These are phyloP conservation scores for Verticillium klebahnii DNA, from an alignment of 2,329 filamentous ascomycete genomes.

Conservation along the genomic window DNA sequence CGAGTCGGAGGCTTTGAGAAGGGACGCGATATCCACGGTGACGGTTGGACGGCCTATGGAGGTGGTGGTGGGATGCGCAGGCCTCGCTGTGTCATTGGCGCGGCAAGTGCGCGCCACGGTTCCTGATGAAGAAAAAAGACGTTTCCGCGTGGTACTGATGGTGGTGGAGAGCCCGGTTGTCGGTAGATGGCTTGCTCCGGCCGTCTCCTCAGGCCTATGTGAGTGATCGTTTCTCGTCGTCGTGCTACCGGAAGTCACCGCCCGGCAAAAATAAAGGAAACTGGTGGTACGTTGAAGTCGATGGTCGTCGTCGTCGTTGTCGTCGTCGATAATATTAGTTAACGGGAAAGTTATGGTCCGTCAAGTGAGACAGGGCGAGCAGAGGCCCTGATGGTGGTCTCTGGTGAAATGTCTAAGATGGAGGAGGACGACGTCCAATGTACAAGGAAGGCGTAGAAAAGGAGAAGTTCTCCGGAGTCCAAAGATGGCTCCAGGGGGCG, in stretches of 20 bases:
- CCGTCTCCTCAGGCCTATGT: conserved; percentile 6
- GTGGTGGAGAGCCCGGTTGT: background rate
- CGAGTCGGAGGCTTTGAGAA: conserved; percentile 74
- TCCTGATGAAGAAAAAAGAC: background rate
- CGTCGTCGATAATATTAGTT: background rate
- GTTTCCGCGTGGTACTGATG: background rate
- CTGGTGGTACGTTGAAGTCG: background rate
- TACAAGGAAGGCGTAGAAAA: conserved; percentile 18
- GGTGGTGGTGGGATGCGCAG: conserved; percentile 12
- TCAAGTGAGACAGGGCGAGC: background rate
- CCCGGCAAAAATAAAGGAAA: background rate
- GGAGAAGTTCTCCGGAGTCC: conserved; percentile 24
- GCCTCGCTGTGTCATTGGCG: conserved; percentile 23
- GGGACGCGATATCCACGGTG: conserved; percentile 93
- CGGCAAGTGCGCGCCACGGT: conserved; percentile 12
- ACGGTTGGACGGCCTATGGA: conserved; percentile 41
- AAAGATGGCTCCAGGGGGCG: conserved; percentile 16
- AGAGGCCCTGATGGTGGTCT: background rate
- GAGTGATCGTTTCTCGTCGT: conserved; percentile 3
- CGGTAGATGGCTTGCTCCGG: conserved; percentile 6
- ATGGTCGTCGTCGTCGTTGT: background rate
- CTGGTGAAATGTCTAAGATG: background rate
- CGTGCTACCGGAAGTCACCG: background rate
- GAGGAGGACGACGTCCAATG: conserved; percentile 4
- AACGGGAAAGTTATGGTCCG: background rate